phyloP scores from a whole-genome alignment of 495 filamentous ascomycete species.

The Jackrogersella minutella region DNA sequence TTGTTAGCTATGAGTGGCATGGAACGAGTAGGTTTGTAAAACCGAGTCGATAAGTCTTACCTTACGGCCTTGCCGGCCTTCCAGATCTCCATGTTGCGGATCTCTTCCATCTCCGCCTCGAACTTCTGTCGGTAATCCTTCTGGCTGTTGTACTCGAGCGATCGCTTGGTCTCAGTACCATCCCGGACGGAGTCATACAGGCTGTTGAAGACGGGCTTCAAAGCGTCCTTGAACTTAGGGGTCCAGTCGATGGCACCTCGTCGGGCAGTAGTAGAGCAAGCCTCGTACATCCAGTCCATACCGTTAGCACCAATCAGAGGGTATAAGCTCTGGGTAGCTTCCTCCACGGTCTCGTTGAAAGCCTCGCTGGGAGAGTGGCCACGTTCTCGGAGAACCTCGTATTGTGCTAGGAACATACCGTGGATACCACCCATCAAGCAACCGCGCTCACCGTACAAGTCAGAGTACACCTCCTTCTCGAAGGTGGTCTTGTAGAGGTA shows the following conservation, averaged over 20 bases:
- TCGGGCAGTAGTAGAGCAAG: conserved; percentile 97
- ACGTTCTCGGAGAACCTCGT: conserved; percentile 98
- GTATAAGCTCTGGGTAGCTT: conserved; percentile 97
- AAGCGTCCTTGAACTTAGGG: conserved; percentile 87
- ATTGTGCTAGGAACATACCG: conserved; percentile 99
- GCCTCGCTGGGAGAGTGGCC: conserved; percentile 97
- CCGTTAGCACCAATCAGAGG: conserved; percentile 94
- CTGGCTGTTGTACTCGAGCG: conserved; percentile 94
- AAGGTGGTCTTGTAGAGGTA: conserved; percentile 99
- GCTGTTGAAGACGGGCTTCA: conserved; percentile 98
- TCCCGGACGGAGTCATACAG: conserved; percentile 90
- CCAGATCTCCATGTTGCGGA: conserved; percentile 98
- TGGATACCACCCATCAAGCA: conserved; percentile 99
- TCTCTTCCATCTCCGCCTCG: conserved; percentile 96
- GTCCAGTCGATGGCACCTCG: conserved; percentile 99
- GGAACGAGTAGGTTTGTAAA: no score
- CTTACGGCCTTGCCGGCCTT: conserved; percentile 96
- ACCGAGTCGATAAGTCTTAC: conserved; percentile 58
- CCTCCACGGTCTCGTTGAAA: conserved; percentile 99
- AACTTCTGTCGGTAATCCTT: conserved; percentile 95
- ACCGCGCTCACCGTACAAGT: conserved; percentile 98
- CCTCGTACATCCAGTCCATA: conserved; percentile 99
- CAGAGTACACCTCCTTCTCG: conserved; percentile 99
- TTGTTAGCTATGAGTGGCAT: conserved; percentile 24
- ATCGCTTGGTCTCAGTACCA: conserved; percentile 90